Percentiles rank a stretch among this genome's conserved stretches.
Evolutionary conservation across 176 grass and related monocot genomes (phyloP).

Genomic region (Musa itinerans): DNA sequence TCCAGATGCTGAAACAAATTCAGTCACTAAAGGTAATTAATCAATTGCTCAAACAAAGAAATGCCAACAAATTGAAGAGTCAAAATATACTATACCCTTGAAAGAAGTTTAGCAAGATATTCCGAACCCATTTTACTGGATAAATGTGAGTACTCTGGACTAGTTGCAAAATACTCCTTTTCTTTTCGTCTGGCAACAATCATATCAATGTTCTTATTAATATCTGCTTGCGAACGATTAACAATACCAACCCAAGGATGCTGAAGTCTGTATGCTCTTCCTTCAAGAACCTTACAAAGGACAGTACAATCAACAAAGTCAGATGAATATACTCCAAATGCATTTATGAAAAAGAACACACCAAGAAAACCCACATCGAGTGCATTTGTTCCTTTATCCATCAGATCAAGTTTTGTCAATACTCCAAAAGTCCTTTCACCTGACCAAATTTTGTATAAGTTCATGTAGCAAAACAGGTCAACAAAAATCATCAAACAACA

Average conservation of each 20-base stretch:
- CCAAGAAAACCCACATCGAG: conserved; percentile 43
- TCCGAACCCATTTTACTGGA: conserved; percentile 90
- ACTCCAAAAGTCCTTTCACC: conserved; percentile 85
- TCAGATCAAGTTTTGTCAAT: conserved; percentile 83
- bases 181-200: conserved; percentile 69
- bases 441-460: conserved; percentile 28
- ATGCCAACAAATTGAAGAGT: conserved; percentile 2
- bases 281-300: conserved; percentile 67
- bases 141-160: conserved; percentile 71
- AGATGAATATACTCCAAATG: background rate
- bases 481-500: background rate
- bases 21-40: background rate
- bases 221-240: conserved; percentile 86
- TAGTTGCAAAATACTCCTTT: conserved; percentile 69
- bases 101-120: conserved; percentile 87
- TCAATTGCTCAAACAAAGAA: background rate
- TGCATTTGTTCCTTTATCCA: conserved; percentile 85
- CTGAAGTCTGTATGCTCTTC: conserved; percentile 66
- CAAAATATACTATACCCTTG: conserved; percentile 34
- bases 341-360: background rate
- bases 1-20: conserved; percentile 55
- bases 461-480: background rate
- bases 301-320: background rate
- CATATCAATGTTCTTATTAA: conserved; percentile 79
- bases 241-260: conserved; percentile 92